Conservation (phyloP, 345 rosid species). For the Salix exigua region DNA sequence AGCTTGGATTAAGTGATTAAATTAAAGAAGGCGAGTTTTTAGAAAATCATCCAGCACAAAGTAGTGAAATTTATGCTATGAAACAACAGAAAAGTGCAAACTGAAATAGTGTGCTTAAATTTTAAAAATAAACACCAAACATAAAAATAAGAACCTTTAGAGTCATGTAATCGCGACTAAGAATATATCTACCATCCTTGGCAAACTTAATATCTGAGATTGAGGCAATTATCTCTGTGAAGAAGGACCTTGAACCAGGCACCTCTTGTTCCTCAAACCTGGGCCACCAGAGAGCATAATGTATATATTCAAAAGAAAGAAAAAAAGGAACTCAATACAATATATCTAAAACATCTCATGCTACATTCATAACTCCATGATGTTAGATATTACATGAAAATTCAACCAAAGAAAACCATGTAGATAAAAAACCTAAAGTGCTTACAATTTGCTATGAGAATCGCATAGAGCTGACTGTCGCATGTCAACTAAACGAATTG, state of each 20-base stretch:
- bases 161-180: slow-evolving; percentile 96
- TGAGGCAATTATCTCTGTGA: slow-evolving; percentile 94
- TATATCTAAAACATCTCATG: neutral
- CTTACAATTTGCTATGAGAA: slow-evolving; percentile 86
- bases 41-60: neutral
- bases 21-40: neutral
- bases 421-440: neutral
- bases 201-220: slow-evolving; percentile 86
- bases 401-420: neutral
- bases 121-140: neutral
- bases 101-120: neutral
- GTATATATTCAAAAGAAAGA: neutral
- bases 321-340: neutral
- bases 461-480: slow-evolving; percentile 96
- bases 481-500: slow-evolving; percentile 87
- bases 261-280: slow-evolving; percentile 88
- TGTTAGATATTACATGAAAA: neutral
- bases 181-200: slow-evolving; percentile 72
- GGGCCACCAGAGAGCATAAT: slow-evolving; percentile 3
- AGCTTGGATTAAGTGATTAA: neutral
- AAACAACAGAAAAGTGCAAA: neutral
- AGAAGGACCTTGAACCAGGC: slow-evolving; percentile 73
- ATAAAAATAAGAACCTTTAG: slow-evolving; percentile 53
- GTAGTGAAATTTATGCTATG: neutral
- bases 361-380: neutral